Percentiles rank a stretch among this genome's conserved stretches.
Evolutionary conservation across 176 grass and related monocot genomes (phyloP).

Genomic region (Pontederia paniculata): DNA sequence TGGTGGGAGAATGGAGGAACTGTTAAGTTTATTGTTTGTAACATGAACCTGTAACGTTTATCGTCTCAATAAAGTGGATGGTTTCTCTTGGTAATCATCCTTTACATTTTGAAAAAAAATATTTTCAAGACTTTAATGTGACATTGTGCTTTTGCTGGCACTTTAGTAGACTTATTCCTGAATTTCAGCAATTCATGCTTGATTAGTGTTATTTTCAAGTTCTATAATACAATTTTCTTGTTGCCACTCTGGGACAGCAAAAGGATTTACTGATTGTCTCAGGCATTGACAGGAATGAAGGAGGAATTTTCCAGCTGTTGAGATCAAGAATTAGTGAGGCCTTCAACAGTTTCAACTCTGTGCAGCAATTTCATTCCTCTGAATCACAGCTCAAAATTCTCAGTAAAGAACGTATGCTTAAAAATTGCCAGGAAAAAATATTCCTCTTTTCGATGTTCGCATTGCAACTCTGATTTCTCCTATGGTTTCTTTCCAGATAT

Average conservation of each 20-base stretch:
- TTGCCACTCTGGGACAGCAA: not conserved
- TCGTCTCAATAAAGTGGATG: no score
- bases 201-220: no score
- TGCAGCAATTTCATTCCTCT: conserved; percentile 22
- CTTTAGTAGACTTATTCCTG: not conserved
- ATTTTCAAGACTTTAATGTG: not conserved
- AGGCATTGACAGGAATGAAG: conserved; percentile 10
- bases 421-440: not conserved
- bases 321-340: conserved; percentile 34
- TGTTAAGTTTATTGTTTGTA: no score
- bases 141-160: not conserved
- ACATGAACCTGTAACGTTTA: no score
- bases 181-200: not conserved
- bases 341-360: not conserved
- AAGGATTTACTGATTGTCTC: conserved; percentile 1
- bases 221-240: not conserved
- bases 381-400: conserved; percentile 39
- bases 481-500: conserved; percentile 54
- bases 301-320: conserved; percentile 50
- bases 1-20: no score
- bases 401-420: conserved; percentile 49
- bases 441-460: not conserved
- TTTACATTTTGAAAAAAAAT: not conserved
- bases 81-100: no score
- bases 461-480: conserved; percentile 12